Percentiles rank a stretch among this genome's conserved stretches.
phyloP scores from a whole-genome alignment of 805 yeast species.

The Myxozyma sirexii region DNA sequence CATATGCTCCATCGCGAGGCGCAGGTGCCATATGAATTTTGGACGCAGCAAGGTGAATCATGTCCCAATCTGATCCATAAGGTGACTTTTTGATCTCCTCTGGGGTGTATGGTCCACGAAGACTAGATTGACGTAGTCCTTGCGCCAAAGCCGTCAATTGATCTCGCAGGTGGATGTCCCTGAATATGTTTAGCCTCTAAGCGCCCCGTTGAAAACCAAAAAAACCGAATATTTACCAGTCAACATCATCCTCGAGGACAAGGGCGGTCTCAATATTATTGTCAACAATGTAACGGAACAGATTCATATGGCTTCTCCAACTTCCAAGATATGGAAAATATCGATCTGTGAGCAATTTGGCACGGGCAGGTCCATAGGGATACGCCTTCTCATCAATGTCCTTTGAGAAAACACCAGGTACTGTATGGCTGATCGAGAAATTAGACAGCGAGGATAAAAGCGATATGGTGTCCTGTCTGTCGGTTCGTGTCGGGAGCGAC shows the following conservation, averaged over 20 bases:
- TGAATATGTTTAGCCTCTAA: too few relatives aligned
- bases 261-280: conserved; percentile 13
- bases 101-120: conserved; percentile 1
- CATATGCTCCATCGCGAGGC: neutral
- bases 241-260: conserved; percentile 22
- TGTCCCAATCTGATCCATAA: conserved; percentile 26
- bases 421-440: neutral
- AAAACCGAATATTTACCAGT: conserved; percentile 1
- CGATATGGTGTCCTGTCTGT: conserved; percentile 19
- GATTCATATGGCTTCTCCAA: conserved; percentile 24
- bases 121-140: conserved; percentile 11
- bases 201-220: too few relatives aligned
- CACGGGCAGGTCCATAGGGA: conserved; percentile 7
- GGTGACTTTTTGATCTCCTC: conserved; percentile 15
- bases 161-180: conserved; percentile 11
- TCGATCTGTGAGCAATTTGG: conserved; percentile 3
- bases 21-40: neutral
- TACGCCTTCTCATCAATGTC: conserved; percentile 14
- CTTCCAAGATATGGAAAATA: conserved; percentile 12
- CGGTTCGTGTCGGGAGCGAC: conserved; percentile 11
- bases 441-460: conserved; percentile 8
- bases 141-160: neutral
- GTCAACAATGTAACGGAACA: conserved; percentile 20
- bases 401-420: conserved; percentile 8
- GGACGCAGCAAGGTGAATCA: conserved; percentile 17